These are phyloP conservation scores for Metschnikowia proteae DNA, from an alignment of 805 yeast genomes.

Conservation along the genomic window DNA sequence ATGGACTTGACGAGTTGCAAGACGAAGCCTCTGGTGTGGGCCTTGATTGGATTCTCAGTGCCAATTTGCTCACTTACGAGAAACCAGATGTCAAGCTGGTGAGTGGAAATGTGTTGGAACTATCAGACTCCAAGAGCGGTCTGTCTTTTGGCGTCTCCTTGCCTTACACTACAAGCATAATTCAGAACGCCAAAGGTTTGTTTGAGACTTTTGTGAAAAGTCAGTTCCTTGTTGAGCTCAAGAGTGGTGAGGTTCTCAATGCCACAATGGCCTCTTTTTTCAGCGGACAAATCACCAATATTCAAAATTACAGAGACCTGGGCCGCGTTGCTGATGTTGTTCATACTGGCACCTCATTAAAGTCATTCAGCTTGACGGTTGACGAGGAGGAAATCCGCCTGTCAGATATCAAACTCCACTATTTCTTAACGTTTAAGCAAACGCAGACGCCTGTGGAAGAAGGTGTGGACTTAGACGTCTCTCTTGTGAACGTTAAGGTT, in stretches of 20 bases:
- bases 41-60: slow-evolving; percentile 59
- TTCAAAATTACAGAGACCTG: slow-evolving; percentile 32
- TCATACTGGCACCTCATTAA: slow-evolving; percentile 20
- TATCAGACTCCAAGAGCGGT: slow-evolving; percentile 22
- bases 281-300: slow-evolving; percentile 32
- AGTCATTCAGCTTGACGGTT: slow-evolving; percentile 21
- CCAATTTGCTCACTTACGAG: slow-evolving; percentile 55
- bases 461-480: slow-evolving; percentile 26
- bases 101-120: slow-evolving; percentile 33
- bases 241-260: slow-evolving; percentile 34
- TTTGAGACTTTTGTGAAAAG: slow-evolving; percentile 33
- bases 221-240: slow-evolving; percentile 33
- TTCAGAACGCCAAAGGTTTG: slow-evolving; percentile 37
- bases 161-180: slow-evolving; percentile 34
- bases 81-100: slow-evolving; percentile 35
- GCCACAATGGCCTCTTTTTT: slow-evolving; percentile 28
- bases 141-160: slow-evolving; percentile 31
- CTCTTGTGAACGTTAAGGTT: slow-evolving; percentile 20
- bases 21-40: slow-evolving; percentile 29
- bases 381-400: slow-evolving; percentile 18
- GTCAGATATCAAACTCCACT: slow-evolving; percentile 19
- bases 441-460: slow-evolving; percentile 15
- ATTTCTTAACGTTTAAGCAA: slow-evolving; percentile 29
- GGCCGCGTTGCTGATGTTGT: slow-evolving; percentile 40
- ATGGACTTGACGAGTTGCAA: slow-evolving; percentile 17